Percentiles rank a stretch among this genome's conserved stretches.
Conservation (phyloP, 805 yeast genomes). For the Candida pseudofarinosa region DNA sequence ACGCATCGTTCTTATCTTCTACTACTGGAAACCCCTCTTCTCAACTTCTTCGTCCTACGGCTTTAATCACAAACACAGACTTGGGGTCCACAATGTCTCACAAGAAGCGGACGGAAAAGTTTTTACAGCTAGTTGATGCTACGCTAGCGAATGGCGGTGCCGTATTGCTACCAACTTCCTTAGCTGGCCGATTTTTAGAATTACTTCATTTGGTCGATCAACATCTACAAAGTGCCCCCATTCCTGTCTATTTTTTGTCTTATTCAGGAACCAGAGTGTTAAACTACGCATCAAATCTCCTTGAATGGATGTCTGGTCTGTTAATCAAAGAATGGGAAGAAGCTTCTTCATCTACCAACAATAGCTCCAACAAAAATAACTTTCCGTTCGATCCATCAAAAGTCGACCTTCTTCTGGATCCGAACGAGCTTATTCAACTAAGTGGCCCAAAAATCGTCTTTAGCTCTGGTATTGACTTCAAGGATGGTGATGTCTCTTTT, state of each 20-base stretch:
- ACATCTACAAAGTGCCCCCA: slow-evolving; percentile 51
- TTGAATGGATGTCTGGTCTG: slow-evolving; percentile 94
- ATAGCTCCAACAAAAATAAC: slow-evolving; percentile 42
- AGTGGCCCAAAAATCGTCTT: slow-evolving; percentile 78
- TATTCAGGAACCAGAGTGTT: slow-evolving; percentile 75
- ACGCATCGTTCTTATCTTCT: slow-evolving; percentile 26
- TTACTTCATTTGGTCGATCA: slow-evolving; percentile 69
- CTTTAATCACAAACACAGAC: slow-evolving; percentile 70
- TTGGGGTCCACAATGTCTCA: slow-evolving; percentile 63
- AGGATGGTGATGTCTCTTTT: slow-evolving; percentile 58
- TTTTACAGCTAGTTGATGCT: slow-evolving; percentile 58
- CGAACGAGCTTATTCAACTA: slow-evolving; percentile 51
- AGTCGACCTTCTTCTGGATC: slow-evolving; percentile 50
- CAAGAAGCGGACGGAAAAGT: slow-evolving; percentile 58
- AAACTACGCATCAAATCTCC: slow-evolving; percentile 79
- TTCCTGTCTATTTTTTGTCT: slow-evolving; percentile 74
- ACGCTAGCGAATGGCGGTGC: slow-evolving; percentile 74
- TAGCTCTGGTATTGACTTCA: slow-evolving; percentile 64
- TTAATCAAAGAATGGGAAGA: slow-evolving; percentile 81
- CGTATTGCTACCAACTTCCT: slow-evolving; percentile 75
- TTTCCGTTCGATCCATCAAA: slow-evolving; percentile 76
- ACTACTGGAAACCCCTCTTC: slow-evolving; percentile 58
- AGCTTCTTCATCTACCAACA: slow-evolving; percentile 17
- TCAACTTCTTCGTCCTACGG: slow-evolving; percentile 70
- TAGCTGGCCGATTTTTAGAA: slow-evolving; percentile 80